Evolutionary conservation across 805 yeast species (phyloP).

Genomic region (Nakazawaea anatomiae): DNA sequence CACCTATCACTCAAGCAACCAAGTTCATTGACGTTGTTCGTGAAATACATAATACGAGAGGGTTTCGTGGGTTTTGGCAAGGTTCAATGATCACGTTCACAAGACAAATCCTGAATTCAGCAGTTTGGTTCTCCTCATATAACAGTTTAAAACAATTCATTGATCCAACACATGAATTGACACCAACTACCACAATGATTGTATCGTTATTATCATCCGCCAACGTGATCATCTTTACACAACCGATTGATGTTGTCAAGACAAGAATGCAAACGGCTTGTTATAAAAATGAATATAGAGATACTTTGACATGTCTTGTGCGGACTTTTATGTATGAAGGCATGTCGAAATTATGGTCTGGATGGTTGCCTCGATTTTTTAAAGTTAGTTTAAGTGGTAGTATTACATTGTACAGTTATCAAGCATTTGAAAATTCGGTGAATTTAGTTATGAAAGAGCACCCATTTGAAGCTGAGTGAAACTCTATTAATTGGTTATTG

Average conservation of each 20-base stretch:
- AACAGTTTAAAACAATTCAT: constrained; percentile 68
- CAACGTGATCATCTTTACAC: constrained; percentile 74
- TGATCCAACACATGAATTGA: constrained; percentile 44
- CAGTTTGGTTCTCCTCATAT: constrained; percentile 80
- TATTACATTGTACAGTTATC: constrained; percentile 60
- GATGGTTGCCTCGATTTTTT: constrained; percentile 61
- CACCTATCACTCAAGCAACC: constrained; percentile 45
- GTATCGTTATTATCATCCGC: constrained; percentile 61
- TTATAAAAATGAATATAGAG: constrained; percentile 51
- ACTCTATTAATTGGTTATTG: no score
- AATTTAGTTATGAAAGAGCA: constrained; percentile 28
- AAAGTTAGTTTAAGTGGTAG: constrained; percentile 71
- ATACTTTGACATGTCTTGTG: constrained; percentile 52
- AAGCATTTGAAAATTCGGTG: constrained; percentile 44
- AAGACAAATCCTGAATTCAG: constrained; percentile 74
- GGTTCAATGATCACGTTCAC: constrained; percentile 80
- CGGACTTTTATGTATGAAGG: constrained; percentile 44
- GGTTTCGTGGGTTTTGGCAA: constrained; percentile 71
- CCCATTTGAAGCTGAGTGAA: constrained; percentile 20
- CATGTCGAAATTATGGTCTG: constrained; percentile 43
- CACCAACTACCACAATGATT: constrained; percentile 27
- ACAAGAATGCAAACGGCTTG: constrained; percentile 80
- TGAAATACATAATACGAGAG: constrained; percentile 70
- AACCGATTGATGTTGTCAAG: constrained; percentile 84
- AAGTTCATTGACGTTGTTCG: constrained; percentile 46